Evolutionary conservation across 331 rosid genomes (phyloP), one percentile per base, ranked within the genome.

Genomic region (Malus hybrid): DNA sequence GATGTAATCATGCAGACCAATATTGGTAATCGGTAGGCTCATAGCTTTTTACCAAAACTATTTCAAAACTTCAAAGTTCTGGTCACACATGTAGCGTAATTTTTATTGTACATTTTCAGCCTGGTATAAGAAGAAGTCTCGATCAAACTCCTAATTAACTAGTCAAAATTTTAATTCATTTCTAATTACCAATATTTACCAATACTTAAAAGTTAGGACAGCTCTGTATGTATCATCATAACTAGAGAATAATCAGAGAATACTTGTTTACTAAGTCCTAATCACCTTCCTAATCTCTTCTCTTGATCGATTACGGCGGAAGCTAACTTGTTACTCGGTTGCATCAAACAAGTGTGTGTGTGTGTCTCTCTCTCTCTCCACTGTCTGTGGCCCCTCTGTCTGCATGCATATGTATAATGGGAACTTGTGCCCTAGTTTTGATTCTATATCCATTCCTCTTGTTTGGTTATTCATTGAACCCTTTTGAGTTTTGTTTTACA

Each of bases 221-320:
- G 63, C 63, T 42, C 13, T 42, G 11, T 50, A 18, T 16, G 1
- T 6, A 8, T 52, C 30, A 52, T 29, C 39, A 62, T 30, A 63
- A 61, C 29, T 2, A 61, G 66, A 71, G 50, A 55, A 55, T 32
- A 71, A 72, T 55, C 52, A 71, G 65, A 33, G 74, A 70, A 52
- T 70, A 53, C 63, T 56, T 71, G 11, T 28, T 53, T n/a, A 72
- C 5, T 71, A 71, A 33, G 75, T 57, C 66, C 55, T 72, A 36
- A 57, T 72, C 76, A 71, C 75, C 50, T 71, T 71, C 75, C 19
- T 32, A 9, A 39, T 16, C n/a, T 0, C 6, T 29, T 26, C 34
- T 24, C 33, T 18, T 70, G 48, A 58, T 70, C 56, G 64, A n/a
- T 71, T 32, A 32, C n/a, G 5, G 50, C n/a, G 50, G 24, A 5